Conservation (phyloP, 306 rosid species). For the Comarum palustre region DNA sequence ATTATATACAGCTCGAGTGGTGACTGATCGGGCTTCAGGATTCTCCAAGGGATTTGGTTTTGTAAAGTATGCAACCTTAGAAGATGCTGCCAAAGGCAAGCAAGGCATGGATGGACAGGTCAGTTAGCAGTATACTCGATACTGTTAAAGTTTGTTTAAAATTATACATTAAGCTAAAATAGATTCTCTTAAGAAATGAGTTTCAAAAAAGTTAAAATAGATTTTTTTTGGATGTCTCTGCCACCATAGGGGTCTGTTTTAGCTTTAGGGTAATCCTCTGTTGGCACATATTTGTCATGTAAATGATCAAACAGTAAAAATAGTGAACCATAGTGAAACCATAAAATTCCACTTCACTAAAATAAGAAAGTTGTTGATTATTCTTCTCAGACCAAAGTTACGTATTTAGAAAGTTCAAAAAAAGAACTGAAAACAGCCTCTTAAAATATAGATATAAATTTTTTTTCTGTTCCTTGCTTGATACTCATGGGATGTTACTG, state of each 20-base stretch:
- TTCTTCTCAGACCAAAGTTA: background rate
- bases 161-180: background rate
- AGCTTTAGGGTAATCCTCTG: background rate
- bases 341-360: background rate
- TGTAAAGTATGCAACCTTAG: constrained; percentile 71
- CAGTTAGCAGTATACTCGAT: constrained; percentile 10
- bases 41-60: constrained; percentile 94
- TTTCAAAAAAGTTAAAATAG: background rate
- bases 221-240: background rate
- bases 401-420: background rate
- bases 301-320: background rate
- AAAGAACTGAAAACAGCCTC: background rate
- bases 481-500: background rate
- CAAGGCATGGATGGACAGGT: constrained; percentile 99
- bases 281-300: background rate
- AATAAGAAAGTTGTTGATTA: background rate
- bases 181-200: background rate
- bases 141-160: background rate
- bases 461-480: background rate
- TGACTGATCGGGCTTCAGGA: constrained; percentile 83
- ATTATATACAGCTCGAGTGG: constrained; percentile 72
- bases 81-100: constrained; percentile 81
- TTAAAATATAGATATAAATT: background rate
- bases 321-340: background rate
- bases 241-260: background rate